These are phyloP conservation scores for Xylaria bambusicola DNA, from an alignment of 495 filamentous ascomycete species.

Conservation along the genomic window DNA sequence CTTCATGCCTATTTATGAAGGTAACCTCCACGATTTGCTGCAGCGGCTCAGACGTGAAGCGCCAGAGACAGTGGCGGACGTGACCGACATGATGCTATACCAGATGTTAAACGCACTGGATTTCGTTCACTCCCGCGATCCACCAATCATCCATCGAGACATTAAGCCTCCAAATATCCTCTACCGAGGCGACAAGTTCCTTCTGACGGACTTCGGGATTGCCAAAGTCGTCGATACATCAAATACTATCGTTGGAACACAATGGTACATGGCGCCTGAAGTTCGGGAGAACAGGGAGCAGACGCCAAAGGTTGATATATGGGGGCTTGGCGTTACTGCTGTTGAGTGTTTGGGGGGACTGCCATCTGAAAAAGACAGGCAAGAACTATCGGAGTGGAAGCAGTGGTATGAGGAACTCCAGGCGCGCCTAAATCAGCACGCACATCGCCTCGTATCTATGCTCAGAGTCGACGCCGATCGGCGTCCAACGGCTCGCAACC, in stretches of 20 bases:
- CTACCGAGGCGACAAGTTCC: slow-evolving; percentile 23
- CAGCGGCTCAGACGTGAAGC: neutral
- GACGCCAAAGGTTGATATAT: slow-evolving; percentile 22
- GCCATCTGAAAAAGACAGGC: neutral
- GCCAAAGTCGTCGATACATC: slow-evolving; percentile 23
- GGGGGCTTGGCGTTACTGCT: slow-evolving; percentile 14
- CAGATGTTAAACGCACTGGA: slow-evolving; percentile 25
- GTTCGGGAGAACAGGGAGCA: slow-evolving; percentile 11
- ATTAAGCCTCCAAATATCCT: slow-evolving; percentile 23
- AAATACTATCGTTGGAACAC: slow-evolving; percentile 23
- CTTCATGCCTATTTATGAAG: slow-evolving; percentile 20
- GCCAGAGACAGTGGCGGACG: slow-evolving; percentile 11
- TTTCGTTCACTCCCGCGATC: slow-evolving; percentile 21
- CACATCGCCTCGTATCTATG: slow-evolving; percentile 7
- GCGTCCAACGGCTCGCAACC: slow-evolving; percentile 25
- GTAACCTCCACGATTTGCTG: slow-evolving; percentile 16
- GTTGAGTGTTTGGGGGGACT: slow-evolving; percentile 22
- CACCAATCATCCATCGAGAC: slow-evolving; percentile 28
- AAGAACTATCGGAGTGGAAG: slow-evolving; percentile 11
- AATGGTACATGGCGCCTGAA: slow-evolving; percentile 20
- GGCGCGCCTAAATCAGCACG: slow-evolving; percentile 14
- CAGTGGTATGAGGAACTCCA: slow-evolving; percentile 19
- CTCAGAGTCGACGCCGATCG: slow-evolving; percentile 19
- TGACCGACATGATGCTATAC: slow-evolving; percentile 22
- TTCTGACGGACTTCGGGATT: slow-evolving; percentile 26